phyloP scores from a whole-genome alignment of 2,329 filamentous ascomycete genomes.

The Ramichloridium luteum region DNA sequence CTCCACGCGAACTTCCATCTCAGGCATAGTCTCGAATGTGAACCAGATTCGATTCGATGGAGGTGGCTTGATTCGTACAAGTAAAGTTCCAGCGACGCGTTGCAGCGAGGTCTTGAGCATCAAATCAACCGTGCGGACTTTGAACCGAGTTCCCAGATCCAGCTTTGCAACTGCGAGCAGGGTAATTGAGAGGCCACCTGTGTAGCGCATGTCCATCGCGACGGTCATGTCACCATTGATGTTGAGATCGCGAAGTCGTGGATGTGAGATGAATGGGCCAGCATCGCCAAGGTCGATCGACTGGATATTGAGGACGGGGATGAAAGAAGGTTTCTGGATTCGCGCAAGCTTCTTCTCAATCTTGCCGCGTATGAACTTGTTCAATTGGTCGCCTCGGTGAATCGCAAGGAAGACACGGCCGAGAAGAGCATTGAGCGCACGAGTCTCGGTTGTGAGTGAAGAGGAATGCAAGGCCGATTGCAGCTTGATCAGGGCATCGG shows the following conservation, averaged over 20 bases:
- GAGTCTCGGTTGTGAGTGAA: conserved; percentile 66
- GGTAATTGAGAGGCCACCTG: conserved; percentile 77
- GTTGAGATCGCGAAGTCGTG: conserved; percentile 74
- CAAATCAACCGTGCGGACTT: conserved; percentile 77
- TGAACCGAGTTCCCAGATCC: conserved; percentile 73
- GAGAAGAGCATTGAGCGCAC: conserved; percentile 87
- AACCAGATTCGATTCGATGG: conserved; percentile 96
- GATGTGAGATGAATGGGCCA: conserved; percentile 79
- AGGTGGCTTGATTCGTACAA: conserved; percentile 83
- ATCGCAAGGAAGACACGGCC: conserved; percentile 79
- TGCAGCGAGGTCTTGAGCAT: conserved; percentile 76
- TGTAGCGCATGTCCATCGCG: conserved; percentile 79
- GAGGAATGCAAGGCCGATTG: conserved; percentile 85
- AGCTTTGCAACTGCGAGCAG: conserved; percentile 88
- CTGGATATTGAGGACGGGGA: conserved; percentile 71
- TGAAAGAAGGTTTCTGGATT: conserved; percentile 81
- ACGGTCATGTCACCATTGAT: conserved; percentile 82
- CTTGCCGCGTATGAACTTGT: conserved; percentile 68
- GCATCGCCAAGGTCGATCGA: conserved; percentile 77
- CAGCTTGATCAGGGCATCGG: conserved; percentile 75
- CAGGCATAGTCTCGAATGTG: conserved; percentile 84
- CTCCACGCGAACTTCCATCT: conserved; percentile 87
- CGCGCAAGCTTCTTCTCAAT: conserved; percentile 93
- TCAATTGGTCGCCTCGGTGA: conserved; percentile 72
- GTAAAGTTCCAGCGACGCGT: conserved; percentile 69